Conservation (phyloP, 1,284 basidiomycete genomes). For the Cutaneotrichosporon curvatum region DNA sequence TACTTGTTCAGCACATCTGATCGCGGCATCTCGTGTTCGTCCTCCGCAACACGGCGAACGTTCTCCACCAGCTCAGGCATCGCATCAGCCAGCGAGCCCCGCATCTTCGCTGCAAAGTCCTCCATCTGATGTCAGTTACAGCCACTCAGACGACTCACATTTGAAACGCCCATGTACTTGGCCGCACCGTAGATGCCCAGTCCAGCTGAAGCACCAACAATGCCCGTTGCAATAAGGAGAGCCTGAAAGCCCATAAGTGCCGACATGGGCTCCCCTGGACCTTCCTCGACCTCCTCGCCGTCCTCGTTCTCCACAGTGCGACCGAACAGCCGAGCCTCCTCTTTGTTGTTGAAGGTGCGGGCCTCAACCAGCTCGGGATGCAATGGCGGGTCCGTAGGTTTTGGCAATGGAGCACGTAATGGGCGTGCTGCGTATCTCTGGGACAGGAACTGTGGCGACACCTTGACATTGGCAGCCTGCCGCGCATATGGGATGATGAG, state of each 20-base stretch:
- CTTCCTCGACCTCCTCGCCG: not conserved
- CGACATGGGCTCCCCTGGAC: slow-evolving; percentile 6
- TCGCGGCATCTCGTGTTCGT: not conserved
- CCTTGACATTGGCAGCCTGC: slow-evolving; percentile 26
- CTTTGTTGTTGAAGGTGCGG: slow-evolving; percentile 25
- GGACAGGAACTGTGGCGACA: slow-evolving; percentile 24
- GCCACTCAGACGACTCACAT: slow-evolving; percentile 21
- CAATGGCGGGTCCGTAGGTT: not conserved
- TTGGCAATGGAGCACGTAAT: not conserved
- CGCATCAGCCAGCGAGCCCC: slow-evolving; percentile 21
- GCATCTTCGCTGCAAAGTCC: slow-evolving; percentile 29
- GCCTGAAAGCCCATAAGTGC: slow-evolving; percentile 31
- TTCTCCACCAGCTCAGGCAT: slow-evolving; percentile 22
- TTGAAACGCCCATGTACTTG: slow-evolving; percentile 31
- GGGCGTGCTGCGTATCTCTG: slow-evolving; percentile 12
- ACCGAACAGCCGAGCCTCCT: slow-evolving; percentile 28
- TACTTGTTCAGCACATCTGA: slow-evolving; percentile 7
- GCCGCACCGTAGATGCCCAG: slow-evolving; percentile 30
- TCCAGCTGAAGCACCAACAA: slow-evolving; percentile 32
- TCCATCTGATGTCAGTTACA: slow-evolving; percentile 23
- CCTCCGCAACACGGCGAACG: slow-evolving; percentile 13
- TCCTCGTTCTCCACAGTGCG: slow-evolving; percentile 13
- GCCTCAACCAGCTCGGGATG: not conserved
- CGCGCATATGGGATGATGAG: slow-evolving; percentile 32
- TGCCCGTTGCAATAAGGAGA: slow-evolving; percentile 35